phyloP scores from a whole-genome alignment of 768 basidiomycete species.

The Psilocybe subaeruginosa region DNA sequence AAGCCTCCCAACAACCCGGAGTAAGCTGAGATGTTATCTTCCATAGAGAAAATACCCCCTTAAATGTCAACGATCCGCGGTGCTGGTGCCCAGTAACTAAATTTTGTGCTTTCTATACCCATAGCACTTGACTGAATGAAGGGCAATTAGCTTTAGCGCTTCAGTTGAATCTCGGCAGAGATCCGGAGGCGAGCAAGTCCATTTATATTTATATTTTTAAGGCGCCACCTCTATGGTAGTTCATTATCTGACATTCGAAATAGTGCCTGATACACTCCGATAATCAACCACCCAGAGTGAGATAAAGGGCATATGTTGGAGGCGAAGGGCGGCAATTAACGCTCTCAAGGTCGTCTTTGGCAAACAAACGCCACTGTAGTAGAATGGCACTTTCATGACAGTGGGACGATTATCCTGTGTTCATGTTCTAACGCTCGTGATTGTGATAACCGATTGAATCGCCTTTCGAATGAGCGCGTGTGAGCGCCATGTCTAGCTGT shows the following conservation, averaged over 20 bases:
- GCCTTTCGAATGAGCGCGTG: not conserved
- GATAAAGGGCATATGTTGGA: not conserved
- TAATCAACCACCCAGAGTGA: not conserved
- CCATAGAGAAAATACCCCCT: not conserved
- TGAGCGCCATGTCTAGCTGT: slow-evolving; percentile 10
- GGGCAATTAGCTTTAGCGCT: not conserved
- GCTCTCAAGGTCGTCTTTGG: not conserved
- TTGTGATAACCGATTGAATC: not conserved
- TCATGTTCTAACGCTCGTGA: not conserved
- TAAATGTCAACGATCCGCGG: not conserved
- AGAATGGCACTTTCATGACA: not conserved
- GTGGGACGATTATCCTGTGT: not conserved
- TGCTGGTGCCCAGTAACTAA: not conserved
- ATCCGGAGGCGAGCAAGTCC: not conserved
- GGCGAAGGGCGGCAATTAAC: not conserved
- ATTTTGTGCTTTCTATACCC: not conserved
- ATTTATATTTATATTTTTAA: too few relatives aligned
- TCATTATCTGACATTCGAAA: not conserved
- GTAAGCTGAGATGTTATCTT: too few relatives aligned
- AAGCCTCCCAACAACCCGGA: too few relatives aligned
- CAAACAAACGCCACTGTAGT: not conserved
- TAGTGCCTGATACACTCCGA: not conserved
- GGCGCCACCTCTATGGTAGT: not conserved
- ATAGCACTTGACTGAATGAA: not conserved
- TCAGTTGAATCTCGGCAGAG: not conserved